Evolutionary conservation across 2,329 filamentous ascomycete genomes (phyloP).

Genomic region (Pseudophaeomoniella oleicola): DNA sequence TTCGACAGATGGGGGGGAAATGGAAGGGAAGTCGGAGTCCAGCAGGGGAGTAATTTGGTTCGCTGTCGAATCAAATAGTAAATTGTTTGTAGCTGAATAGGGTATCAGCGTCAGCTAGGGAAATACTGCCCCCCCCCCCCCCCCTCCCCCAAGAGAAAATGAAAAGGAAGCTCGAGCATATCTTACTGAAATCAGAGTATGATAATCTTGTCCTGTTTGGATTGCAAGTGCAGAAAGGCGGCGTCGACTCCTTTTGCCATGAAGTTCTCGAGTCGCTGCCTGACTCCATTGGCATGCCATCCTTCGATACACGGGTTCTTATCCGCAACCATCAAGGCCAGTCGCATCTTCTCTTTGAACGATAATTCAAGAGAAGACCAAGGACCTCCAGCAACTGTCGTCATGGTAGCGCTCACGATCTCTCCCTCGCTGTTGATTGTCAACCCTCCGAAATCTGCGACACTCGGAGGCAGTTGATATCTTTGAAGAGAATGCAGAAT

Average conservation of each 20-base stretch:
- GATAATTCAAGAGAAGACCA: slow-evolving; percentile 16
- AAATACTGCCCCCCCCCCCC: no score
- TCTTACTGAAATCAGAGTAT: slow-evolving; percentile 18
- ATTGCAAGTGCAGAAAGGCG: slow-evolving; percentile 11
- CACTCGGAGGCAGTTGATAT: slow-evolving; percentile 17
- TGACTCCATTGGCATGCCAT: slow-evolving; percentile 16
- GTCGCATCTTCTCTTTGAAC: slow-evolving; percentile 13
- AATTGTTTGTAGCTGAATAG: slow-evolving; percentile 12
- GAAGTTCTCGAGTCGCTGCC: slow-evolving; percentile 7
- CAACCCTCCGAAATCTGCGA: slow-evolving; percentile 17
- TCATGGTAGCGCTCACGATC: slow-evolving; percentile 18
- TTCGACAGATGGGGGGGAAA: slow-evolving; percentile 12
- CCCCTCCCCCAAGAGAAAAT: neutral
- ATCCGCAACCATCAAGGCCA: slow-evolving; percentile 14
- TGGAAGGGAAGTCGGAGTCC: slow-evolving; percentile 15
- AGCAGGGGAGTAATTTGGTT: slow-evolving; percentile 15
- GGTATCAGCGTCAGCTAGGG: no score
- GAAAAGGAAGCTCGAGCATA: slow-evolving; percentile 2
- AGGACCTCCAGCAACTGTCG: slow-evolving; percentile 16
- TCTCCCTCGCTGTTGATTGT: slow-evolving; percentile 16
- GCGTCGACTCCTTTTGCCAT: slow-evolving; percentile 9
- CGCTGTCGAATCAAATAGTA: slow-evolving; percentile 14
- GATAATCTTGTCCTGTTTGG: slow-evolving; percentile 11
- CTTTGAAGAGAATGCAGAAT: slow-evolving; percentile 18
- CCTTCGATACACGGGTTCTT: slow-evolving; percentile 15